Evolutionary conservation across 2,329 filamentous ascomycete genomes (phyloP), one percentile per base, ranked within the genome.

Genomic region (Diaporthe citri): DNA sequence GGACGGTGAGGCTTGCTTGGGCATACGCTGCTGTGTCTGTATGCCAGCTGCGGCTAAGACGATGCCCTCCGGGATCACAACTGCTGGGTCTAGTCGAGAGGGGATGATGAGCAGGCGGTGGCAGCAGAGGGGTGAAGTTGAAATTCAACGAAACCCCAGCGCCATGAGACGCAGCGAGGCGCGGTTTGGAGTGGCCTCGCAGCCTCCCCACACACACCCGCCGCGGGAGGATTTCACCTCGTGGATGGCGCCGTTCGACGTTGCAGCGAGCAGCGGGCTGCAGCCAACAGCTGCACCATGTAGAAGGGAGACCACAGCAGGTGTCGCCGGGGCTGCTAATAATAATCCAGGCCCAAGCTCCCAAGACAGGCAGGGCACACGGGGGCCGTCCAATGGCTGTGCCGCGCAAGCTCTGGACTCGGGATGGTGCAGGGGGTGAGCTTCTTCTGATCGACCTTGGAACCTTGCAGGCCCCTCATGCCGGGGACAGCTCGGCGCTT

Each of bases 401-500:
- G 22, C 25, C 59, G 43, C 59, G 9, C 39, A 31, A 9, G 60
- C 60, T 48, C 60, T 46, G 41, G 60, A 17, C 60, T 25, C 62
- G 70, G 51, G 60, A 51, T 34, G 55, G 25, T 72, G 56, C 75
- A 76, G 69, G 75, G 75, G 74, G 72, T 74, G 60, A 69, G 28
- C 41, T 60, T 41, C 41, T 67, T 25, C 43, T 59, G 56, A 52
- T 72, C 43, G 48, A 62, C 70, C 43, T 52, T 7, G 46, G 62
- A 67, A 52, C 62, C 62, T 43, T 67, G 62, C 46, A 67, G 31
- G 31, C 62, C 46, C 43, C 62, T 28, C 62, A n/a, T 39, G 62
- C 62, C 22, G 64, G 64, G 64, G 34, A 41, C 64, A 52, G 57
- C n/a, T 72, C 46, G 71, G 71, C 71, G 71, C 71, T 72, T 72